Evolutionary conservation across 106 monocot genomes (phyloP).

Genomic region (Alisma plantagoaquatica): DNA sequence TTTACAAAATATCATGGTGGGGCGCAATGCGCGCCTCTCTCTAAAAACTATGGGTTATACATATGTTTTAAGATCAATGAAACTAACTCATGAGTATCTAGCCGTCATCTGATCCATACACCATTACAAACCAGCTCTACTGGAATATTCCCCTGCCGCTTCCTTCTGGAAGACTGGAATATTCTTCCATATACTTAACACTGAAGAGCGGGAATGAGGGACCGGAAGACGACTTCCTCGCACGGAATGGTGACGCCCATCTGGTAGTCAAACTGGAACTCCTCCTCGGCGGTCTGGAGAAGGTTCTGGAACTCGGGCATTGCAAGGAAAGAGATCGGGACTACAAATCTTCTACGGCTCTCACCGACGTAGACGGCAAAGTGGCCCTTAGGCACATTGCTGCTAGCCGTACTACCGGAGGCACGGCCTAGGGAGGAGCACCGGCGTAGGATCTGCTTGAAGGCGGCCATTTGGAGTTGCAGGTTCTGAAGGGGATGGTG

Average conservation of each 20-base stretch:
- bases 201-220: conserved; percentile 34
- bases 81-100: no score
- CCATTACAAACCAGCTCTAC: no score
- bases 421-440: conserved; percentile 36
- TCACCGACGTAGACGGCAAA: conserved; percentile 65
- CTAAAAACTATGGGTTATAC: no score
- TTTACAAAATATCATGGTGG: no score
- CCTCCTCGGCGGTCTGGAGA: conserved; percentile 59
- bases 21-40: no score
- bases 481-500: not conserved
- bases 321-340: conserved; percentile 40
- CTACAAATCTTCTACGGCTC: conserved; percentile 40
- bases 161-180: no score
- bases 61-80: no score
- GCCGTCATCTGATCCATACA: no score
- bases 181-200: no score
- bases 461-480: not conserved
- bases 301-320: conserved; percentile 47
- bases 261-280: conserved; percentile 53
- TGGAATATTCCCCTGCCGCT: no score
- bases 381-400: conserved; percentile 55
- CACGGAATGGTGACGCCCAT: conserved; percentile 66
- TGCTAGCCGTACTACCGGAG: conserved; percentile 8
- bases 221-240: conserved; percentile 61
- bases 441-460: conserved; percentile 46